Conservation (phyloP, 495 filamentous ascomycete species). For the Entonaema liquescens region DNA sequence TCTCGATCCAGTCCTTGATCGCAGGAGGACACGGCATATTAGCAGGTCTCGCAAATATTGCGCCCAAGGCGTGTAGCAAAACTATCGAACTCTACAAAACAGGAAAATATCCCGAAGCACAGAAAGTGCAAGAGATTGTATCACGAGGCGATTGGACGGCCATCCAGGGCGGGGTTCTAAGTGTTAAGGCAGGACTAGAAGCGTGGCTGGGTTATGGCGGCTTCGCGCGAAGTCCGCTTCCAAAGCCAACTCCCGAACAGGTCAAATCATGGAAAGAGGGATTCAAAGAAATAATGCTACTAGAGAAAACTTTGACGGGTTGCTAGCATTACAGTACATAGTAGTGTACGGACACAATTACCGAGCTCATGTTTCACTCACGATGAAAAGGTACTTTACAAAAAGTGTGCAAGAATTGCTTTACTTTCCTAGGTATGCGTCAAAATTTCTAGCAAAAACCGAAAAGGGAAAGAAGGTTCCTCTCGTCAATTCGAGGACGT, state of each 20-base stretch:
- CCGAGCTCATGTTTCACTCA: background rate
- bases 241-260: constrained; percentile 69
- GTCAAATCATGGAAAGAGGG: constrained; percentile 69
- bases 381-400: background rate
- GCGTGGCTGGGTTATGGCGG: constrained; percentile 83
- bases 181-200: constrained; percentile 82
- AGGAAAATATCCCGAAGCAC: constrained; percentile 73
- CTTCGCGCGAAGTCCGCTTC: constrained; percentile 77
- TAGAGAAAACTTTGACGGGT: constrained; percentile 59
- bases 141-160: constrained; percentile 82
- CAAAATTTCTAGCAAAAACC: background rate
- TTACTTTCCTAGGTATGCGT: constrained; percentile 9
- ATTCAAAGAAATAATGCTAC: constrained; percentile 76
- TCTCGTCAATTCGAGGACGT: constrained; percentile 3
- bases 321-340: constrained; percentile 15
- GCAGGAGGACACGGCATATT: constrained; percentile 81
- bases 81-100: constrained; percentile 75
- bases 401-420: constrained; percentile 5
- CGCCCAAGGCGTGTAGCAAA: constrained; percentile 75
- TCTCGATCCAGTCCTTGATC: constrained; percentile 76
- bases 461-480: background rate
- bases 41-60: constrained; percentile 81
- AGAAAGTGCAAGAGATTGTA: constrained; percentile 72
- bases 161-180: constrained; percentile 80
- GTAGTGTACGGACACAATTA: background rate